A percentile compares a stretch with the other conserved stretches of the same genome.
Conservation (phyloP, 306 rosid species). For the Glycine tomentella region DNA sequence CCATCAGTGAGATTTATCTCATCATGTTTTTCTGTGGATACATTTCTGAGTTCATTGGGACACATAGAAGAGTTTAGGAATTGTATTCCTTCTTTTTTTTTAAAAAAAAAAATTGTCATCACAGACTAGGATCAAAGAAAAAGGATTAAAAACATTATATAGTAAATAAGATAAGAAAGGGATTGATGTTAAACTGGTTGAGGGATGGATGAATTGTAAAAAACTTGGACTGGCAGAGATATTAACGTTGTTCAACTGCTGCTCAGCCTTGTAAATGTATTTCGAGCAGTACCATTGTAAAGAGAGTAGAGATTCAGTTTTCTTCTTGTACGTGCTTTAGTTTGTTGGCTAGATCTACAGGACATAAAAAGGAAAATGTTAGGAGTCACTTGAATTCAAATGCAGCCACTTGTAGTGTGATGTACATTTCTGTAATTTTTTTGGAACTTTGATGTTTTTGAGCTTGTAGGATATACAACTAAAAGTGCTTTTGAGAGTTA, state of each 20-base stretch:
- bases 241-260: conserved; percentile 42
- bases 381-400: conserved; percentile 26
- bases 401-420: neutral
- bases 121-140: conserved; percentile 47
- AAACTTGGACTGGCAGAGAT: conserved; percentile 37
- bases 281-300: conserved; percentile 44
- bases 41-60: conserved; percentile 23
- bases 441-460: conserved; percentile 3
- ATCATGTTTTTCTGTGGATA: conserved; percentile 22
- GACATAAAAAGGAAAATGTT: conserved; percentile 10
- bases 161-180: conserved; percentile 42
- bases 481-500: no score
- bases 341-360: conserved; percentile 26
- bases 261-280: conserved; percentile 64
- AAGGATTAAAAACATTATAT: conserved; percentile 24
- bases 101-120: conserved; percentile 10
- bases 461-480: no score
- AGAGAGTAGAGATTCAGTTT: conserved; percentile 33
- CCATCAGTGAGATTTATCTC: conserved; percentile 27
- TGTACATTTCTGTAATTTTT: conserved; percentile 24
- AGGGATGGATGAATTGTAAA: conserved; percentile 42
- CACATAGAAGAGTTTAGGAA: conserved; percentile 36
- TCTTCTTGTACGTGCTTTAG: conserved; percentile 10
- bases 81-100: neutral
- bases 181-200: conserved; percentile 32